These are phyloP conservation scores for Ogataea ganodermae DNA, from an alignment of 805 yeast species.

Conservation along the genomic window DNA sequence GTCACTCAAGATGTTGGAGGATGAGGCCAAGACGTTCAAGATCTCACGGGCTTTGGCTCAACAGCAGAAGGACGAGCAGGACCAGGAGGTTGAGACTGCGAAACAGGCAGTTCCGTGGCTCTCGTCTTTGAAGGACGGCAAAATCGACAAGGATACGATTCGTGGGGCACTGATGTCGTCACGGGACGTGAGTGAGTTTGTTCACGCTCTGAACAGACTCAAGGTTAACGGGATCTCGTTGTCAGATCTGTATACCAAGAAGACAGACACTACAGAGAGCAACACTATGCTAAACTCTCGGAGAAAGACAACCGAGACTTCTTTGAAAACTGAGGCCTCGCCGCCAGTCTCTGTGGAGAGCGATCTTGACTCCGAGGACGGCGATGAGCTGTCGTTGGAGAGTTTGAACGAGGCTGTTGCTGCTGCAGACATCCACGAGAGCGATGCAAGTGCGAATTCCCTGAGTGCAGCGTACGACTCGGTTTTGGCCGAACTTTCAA, in stretches of 20 bases:
- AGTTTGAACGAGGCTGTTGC: constrained; percentile 2
- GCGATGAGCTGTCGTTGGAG: background rate
- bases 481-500: constrained; percentile 27
- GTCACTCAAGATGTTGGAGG: constrained; percentile 21
- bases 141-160: constrained; percentile 39
- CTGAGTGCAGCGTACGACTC: constrained; percentile 25
- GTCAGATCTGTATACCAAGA: constrained; percentile 32
- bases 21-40: constrained; percentile 25
- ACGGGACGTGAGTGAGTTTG: constrained; percentile 38
- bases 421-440: constrained; percentile 10
- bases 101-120: background rate
- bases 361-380: constrained; percentile 4
- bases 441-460: background rate
- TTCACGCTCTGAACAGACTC: constrained; percentile 42
- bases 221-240: constrained; percentile 43
- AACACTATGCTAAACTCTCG: constrained; percentile 20
- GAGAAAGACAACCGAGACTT: constrained; percentile 1
- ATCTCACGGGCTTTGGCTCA: constrained; percentile 9
- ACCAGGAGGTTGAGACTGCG: constrained; percentile 3
- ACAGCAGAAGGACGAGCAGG: constrained; percentile 3
- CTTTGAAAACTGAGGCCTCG: background rate
- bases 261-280: constrained; percentile 10
- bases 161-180: constrained; percentile 36
- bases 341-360: background rate
- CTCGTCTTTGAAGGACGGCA: background rate